Conservation (phyloP, 1,139 yeast genomes). For the Yamadazyma atmosphaerica region DNA sequence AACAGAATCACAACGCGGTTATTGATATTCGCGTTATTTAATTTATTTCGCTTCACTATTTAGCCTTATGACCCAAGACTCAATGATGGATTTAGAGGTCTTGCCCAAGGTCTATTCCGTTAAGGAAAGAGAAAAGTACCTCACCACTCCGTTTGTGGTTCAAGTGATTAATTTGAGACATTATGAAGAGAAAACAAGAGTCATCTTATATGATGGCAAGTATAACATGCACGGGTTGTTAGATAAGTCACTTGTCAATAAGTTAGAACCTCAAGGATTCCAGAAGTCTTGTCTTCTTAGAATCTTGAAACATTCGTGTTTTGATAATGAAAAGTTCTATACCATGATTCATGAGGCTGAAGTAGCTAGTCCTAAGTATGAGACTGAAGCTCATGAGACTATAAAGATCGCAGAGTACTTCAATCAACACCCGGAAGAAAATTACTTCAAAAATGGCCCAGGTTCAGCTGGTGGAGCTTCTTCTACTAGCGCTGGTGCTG, state of each 20-base stretch:
- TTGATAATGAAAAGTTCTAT: slow-evolving; percentile 53
- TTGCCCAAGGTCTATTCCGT: slow-evolving; percentile 28
- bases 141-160: slow-evolving; percentile 34
- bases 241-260: slow-evolving; percentile 56
- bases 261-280: slow-evolving; percentile 49
- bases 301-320: slow-evolving; percentile 46
- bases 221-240: slow-evolving; percentile 65
- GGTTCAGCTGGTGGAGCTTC: slow-evolving; percentile 18
- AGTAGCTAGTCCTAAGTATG: slow-evolving; percentile 42
- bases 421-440: slow-evolving; percentile 56
- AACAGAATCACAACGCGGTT: too few relatives aligned
- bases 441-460: slow-evolving; percentile 21
- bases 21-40: slow-evolving; percentile 2
- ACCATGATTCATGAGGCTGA: slow-evolving; percentile 54
- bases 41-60: not conserved
- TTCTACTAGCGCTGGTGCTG: slow-evolving; percentile 6
- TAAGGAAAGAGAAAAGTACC: slow-evolving; percentile 22
- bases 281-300: slow-evolving; percentile 32
- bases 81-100: slow-evolving; percentile 23
- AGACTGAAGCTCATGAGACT: slow-evolving; percentile 39
- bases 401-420: slow-evolving; percentile 54
- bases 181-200: slow-evolving; percentile 46
- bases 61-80: slow-evolving; percentile 11
- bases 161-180: slow-evolving; percentile 50
- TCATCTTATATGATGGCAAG: slow-evolving; percentile 65